Conservation (phyloP, 139 green algal genomes). For the Pleodorina starrii region DNA sequence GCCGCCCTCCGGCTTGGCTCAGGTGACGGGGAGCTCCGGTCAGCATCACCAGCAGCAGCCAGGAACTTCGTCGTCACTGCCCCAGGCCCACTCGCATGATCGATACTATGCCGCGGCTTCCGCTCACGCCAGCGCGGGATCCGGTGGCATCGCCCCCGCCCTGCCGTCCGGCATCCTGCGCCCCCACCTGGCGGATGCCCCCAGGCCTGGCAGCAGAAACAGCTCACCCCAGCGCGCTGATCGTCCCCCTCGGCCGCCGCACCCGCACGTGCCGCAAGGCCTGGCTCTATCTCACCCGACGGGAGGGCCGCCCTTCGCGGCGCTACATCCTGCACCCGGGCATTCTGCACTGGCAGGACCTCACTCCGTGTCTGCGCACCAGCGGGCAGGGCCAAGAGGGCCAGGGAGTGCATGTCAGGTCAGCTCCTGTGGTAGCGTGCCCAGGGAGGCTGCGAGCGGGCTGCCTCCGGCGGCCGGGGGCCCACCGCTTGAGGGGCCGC, state of each 20-base stretch:
- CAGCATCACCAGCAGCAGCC: background rate
- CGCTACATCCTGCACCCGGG: too few species aligned
- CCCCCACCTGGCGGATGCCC: too few species aligned
- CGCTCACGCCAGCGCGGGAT: too few species aligned
- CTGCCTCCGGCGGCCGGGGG: too few species aligned
- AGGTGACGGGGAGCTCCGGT: background rate
- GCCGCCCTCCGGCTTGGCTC: background rate
- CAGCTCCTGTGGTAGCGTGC: too few species aligned
- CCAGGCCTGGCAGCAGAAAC: background rate
- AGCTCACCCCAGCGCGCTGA: background rate
- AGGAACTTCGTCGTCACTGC: too few species aligned
- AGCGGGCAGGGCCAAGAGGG: background rate
- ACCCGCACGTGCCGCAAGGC: background rate
- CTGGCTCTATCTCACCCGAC: background rate
- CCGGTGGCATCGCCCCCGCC: too few species aligned
- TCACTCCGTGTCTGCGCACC: background rate
- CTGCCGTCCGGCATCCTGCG: too few species aligned
- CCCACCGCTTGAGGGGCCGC: background rate
- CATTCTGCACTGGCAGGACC: background rate
- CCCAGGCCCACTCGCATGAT: too few species aligned
- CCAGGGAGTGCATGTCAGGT: background rate
- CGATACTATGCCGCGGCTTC: too few species aligned
- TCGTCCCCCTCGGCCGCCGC: background rate
- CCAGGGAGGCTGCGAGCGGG: background rate
- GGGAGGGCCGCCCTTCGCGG: background rate